Percentiles rank a stretch among this genome's conserved stretches.
phyloP scores from a whole-genome alignment of 2,329 filamentous ascomycete species.

The Penicillium decumbens region DNA sequence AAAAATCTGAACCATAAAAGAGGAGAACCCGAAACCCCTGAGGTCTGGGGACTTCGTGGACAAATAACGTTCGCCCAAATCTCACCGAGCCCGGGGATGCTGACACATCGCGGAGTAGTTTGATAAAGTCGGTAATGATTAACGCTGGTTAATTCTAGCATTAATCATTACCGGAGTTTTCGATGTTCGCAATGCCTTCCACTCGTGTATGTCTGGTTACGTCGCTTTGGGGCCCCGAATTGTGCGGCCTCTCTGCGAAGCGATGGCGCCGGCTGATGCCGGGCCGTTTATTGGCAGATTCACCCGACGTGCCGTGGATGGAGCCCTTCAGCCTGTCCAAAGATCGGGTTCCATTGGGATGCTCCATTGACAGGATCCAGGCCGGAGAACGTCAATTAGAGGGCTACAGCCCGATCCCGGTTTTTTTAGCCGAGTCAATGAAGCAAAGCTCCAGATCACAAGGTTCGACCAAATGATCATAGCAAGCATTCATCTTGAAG shows the following conservation, averaged over 20 bases:
- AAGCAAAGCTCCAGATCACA: not conserved
- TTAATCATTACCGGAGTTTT: no score
- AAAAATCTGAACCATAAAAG: not conserved
- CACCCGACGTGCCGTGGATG: not conserved
- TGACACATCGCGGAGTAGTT: slow-evolving; percentile 11
- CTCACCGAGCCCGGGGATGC: not conserved
- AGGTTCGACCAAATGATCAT: not conserved
- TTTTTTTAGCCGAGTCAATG: not conserved
- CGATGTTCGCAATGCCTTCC: no score
- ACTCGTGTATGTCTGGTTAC: not conserved
- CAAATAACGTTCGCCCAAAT: not conserved
- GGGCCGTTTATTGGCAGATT: not conserved
- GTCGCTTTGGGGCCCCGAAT: not conserved
- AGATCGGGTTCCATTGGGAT: not conserved
- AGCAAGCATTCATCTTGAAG: not conserved
- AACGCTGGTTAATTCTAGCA: no score
- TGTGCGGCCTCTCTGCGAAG: not conserved
- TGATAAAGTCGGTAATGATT: not conserved
- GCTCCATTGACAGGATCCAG: not conserved
- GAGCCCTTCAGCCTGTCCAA: not conserved
- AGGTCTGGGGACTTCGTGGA: not conserved
- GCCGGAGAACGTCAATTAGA: not conserved
- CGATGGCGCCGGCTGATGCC: not conserved
- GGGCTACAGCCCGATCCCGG: not conserved
- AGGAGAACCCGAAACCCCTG: not conserved